Evolutionary conservation across 129 eudicot genomes (phyloP), one percentile per base, ranked within the genome.

Genomic region (Lonicera japonica): DNA sequence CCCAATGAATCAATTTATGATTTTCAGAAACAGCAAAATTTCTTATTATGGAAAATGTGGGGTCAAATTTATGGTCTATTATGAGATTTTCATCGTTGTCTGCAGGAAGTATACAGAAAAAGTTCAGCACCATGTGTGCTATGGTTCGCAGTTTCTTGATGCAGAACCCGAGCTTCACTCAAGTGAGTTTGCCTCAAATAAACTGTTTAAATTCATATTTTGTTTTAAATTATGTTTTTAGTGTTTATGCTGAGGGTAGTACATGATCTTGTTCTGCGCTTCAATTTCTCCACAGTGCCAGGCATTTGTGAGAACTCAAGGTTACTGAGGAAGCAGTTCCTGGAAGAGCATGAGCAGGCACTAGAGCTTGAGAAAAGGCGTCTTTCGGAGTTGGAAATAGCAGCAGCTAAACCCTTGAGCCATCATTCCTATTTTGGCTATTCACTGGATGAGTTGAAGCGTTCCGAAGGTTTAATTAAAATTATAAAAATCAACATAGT

Each of bases 261-360:
- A 11, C 29, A 47, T 64, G 0, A 19, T 67, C 52, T 58, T 19
- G 34, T 46, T 10, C 15, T 55, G n/a, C n/a, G n/a, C n/a, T n/a
- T n/a, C n/a, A n/a, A n/a, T n/a, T n/a, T 34, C 62, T 8, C 9
- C 36, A 65, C 59, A 80, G 86, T 68, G 58, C 65, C 82, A 16
- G 63, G 70, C 68, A 47, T 68, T 54, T 71, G 60, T 67, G 81
- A 80, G 23, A 59, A 67, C 67, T 65, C 76, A 56, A 77, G 83
- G 50, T 53, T 75, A 21, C 51, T 78, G 21, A 67, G 76, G 73
- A 77, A 82, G 70, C 89, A 77, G 29, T 67, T 77, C 50, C 72
- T 80, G 55, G 83, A 85, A 62, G 94, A 82, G 41, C 83, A 77
- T 16, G 86, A 78, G 21, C 80, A 65, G 36, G 75, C 77, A 48